Evolutionary conservation across 1,139 yeast genomes (phyloP).

Genomic region (Candida pseudocylindracea): DNA sequence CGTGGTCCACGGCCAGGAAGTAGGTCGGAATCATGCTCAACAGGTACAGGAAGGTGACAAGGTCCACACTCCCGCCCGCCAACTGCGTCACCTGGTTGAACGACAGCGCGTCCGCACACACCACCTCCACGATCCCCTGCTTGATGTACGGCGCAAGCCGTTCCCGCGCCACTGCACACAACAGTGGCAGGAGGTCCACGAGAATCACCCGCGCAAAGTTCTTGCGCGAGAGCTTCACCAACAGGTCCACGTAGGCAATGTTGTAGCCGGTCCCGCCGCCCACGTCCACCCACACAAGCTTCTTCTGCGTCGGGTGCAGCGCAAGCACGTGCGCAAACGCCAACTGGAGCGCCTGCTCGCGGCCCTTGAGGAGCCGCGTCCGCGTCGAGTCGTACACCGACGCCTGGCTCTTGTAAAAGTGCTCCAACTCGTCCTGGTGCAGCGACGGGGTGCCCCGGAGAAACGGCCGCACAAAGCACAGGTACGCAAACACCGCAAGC

Average conservation of each 20-base stretch:
- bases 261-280: conserved; percentile 81
- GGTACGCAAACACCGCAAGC: conserved; percentile 17
- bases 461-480: conserved; percentile 54
- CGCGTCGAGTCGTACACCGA: conserved; percentile 54
- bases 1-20: conserved; percentile 60
- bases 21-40: conserved; percentile 72
- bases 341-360: conserved; percentile 38
- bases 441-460: conserved; percentile 12
- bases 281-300: conserved; percentile 59
- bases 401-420: conserved; percentile 58
- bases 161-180: conserved; percentile 46
- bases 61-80: conserved; percentile 14
- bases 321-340: conserved; percentile 23
- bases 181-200: conserved; percentile 56
- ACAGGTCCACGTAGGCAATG: conserved; percentile 48
- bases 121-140: conserved; percentile 30
- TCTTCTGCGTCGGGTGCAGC: conserved; percentile 9
- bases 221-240: conserved; percentile 19
- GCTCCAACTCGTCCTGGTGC: conserved; percentile 48
- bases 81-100: conserved; percentile 23
- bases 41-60: conserved; percentile 59
- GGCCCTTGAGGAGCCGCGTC: conserved; percentile 39
- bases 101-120: conserved; percentile 58
- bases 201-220: conserved; percentile 45
- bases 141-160: conserved; percentile 20